Evolutionary conservation across 345 rosid genomes (phyloP).

Genomic region (Gynandropsis gynandra): DNA sequence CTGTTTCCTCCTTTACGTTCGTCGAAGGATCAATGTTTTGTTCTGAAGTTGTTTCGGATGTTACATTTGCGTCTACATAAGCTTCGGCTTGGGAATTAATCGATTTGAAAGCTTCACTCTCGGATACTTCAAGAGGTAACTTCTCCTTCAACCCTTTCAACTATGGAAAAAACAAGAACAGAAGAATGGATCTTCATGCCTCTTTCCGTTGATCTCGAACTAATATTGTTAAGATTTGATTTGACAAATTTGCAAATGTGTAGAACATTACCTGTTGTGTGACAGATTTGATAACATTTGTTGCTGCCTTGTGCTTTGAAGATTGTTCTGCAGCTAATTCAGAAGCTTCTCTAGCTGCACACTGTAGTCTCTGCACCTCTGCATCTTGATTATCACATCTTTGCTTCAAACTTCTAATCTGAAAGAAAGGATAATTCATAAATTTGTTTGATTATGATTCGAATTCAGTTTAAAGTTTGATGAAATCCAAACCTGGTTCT

Average conservation of each 20-base stretch:
- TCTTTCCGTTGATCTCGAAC: no score
- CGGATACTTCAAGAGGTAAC: slow-evolving; percentile 47
- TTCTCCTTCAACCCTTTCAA: slow-evolving; percentile 50
- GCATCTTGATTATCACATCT: slow-evolving; percentile 57
- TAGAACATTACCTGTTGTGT: slow-evolving; percentile 44
- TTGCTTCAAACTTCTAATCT: slow-evolving; percentile 57
- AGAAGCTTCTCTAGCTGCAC: slow-evolving; percentile 43
- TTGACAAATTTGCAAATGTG: no score
- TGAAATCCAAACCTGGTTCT: slow-evolving; percentile 47
- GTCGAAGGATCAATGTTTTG: slow-evolving; percentile 18
- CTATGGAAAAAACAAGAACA: slow-evolving; percentile 37
- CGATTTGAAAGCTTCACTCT: slow-evolving; percentile 45
- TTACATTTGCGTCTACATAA: slow-evolving; percentile 27
- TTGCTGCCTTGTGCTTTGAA: slow-evolving; percentile 49
- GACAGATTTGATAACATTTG: slow-evolving; percentile 48
- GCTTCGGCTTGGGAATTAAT: slow-evolving; percentile 52
- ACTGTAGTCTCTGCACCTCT: slow-evolving; percentile 47
- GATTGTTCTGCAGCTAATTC: slow-evolving; percentile 40
- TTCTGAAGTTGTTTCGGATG: slow-evolving; percentile 30
- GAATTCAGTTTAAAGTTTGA: slow-evolving; percentile 1
- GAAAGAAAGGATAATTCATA: slow-evolving; percentile 17
- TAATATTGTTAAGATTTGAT: no score
- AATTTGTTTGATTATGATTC: neutral
- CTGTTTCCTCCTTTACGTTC: slow-evolving; percentile 23
- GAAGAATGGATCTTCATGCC: no score